Evolutionary conservation across 2,329 filamentous ascomycete species (phyloP).

Genomic region (Botrytis paeoniae): DNA sequence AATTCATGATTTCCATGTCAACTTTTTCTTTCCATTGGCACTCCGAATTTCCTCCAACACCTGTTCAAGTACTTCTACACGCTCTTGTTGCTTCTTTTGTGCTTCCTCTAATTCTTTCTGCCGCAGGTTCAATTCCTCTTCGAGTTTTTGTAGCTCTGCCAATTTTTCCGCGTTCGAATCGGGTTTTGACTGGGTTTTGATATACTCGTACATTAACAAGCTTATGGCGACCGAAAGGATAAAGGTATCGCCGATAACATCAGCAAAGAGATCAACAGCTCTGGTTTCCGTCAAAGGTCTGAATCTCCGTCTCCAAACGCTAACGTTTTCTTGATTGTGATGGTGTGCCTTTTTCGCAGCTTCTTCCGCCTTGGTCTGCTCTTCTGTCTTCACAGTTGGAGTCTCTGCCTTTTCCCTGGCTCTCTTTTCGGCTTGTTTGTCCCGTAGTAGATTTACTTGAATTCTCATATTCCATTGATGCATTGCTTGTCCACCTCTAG

Average conservation of each 20-base stretch:
- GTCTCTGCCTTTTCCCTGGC: slow-evolving; percentile 62
- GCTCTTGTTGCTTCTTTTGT: slow-evolving; percentile 36
- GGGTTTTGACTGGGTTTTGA: slow-evolving; percentile 57
- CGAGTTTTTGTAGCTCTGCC: slow-evolving; percentile 49
- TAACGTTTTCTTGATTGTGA: slow-evolving; percentile 41
- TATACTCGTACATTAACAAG: slow-evolving; percentile 61
- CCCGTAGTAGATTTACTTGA: slow-evolving; percentile 57
- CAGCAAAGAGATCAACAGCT: slow-evolving; percentile 64
- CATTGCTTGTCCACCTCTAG: slow-evolving; percentile 59
- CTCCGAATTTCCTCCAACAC: slow-evolving; percentile 36
- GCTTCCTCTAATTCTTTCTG: slow-evolving; percentile 54
- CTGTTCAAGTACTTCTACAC: slow-evolving; percentile 37
- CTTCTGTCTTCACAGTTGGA: slow-evolving; percentile 62
- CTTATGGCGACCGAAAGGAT: slow-evolving; percentile 57
- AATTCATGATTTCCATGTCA: slow-evolving; percentile 20
- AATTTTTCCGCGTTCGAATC: slow-evolving; percentile 55
- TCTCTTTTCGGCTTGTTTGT: slow-evolving; percentile 54
- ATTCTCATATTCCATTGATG: slow-evolving; percentile 67
- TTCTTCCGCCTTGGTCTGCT: slow-evolving; percentile 56
- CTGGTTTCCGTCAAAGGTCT: slow-evolving; percentile 61
- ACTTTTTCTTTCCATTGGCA: slow-evolving; percentile 31
- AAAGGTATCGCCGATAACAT: slow-evolving; percentile 62
- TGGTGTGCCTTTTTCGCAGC: slow-evolving; percentile 40
- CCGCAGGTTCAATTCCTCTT: slow-evolving; percentile 51
- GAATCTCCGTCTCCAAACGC: slow-evolving; percentile 61